Conservation (phyloP, 2,329 filamentous ascomycete species). For the Tolypocladium inflatum region DNA sequence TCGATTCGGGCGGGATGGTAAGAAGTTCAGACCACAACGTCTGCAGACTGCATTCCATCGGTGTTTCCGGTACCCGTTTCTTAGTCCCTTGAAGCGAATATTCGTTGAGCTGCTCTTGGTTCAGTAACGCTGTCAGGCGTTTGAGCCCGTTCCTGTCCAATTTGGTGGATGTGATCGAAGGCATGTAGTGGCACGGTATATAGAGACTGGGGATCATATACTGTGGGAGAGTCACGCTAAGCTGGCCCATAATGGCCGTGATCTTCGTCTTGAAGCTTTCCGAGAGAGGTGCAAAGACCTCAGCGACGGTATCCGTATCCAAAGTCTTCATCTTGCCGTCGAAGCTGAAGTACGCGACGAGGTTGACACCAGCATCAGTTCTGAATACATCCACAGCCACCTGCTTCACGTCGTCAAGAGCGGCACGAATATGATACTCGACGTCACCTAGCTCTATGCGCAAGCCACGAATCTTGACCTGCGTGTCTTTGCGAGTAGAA, state of each 20-base stretch:
- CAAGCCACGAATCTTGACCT: slow-evolving; percentile 17
- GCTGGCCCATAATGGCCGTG: not conserved
- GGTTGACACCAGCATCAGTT: not conserved
- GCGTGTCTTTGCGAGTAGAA: slow-evolving; percentile 12
- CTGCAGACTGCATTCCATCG: slow-evolving; percentile 5
- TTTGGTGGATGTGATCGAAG: slow-evolving; percentile 5
- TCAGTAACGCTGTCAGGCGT: not conserved
- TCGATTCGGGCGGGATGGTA: not conserved
- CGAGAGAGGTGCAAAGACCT: no score
- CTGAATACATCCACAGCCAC: not conserved
- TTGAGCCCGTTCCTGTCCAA: slow-evolving; percentile 2
- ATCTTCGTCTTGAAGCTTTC: no score
- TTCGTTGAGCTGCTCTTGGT: not conserved
- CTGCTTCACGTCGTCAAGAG: not conserved
- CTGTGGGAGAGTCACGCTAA: not conserved
- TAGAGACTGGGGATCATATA: slow-evolving; percentile 2
- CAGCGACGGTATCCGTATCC: no score
- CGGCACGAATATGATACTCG: not conserved
- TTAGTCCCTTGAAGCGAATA: not conserved
- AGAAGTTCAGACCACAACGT: slow-evolving; percentile 9
- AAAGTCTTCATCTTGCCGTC: no score
- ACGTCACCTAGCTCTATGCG: slow-evolving; percentile 3
- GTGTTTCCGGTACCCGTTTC: slow-evolving; percentile 1
- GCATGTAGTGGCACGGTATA: slow-evolving; percentile 4
- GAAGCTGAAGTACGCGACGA: slow-evolving; percentile 1